A percentile compares a stretch with the other conserved stretches of the same genome.
Conservation (phyloP, 2,329 filamentous ascomycete genomes). For the Cladobotryum mycophilum region DNA sequence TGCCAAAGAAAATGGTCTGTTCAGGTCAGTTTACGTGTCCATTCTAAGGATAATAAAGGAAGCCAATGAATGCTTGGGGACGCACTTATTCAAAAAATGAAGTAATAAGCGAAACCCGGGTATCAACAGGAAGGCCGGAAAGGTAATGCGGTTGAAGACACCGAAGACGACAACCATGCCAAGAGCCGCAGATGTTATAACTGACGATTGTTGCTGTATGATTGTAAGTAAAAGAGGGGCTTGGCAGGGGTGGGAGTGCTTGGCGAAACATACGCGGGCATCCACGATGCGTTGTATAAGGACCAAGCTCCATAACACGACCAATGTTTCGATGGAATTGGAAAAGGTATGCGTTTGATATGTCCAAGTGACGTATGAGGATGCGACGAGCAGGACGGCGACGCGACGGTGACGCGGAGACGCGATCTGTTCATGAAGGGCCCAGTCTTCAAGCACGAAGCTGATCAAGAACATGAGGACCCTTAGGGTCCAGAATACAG, state of each 20-base stretch:
- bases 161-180: slow-evolving; percentile 79
- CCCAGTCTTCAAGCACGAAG: slow-evolving; percentile 97
- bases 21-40: slow-evolving; percentile 14
- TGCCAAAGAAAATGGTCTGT: slow-evolving; percentile 53
- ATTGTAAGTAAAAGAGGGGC: slow-evolving; percentile 20
- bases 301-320: slow-evolving; percentile 89
- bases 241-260: slow-evolving; percentile 1
- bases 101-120: slow-evolving; percentile 78
- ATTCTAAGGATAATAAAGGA: neutral
- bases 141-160: slow-evolving; percentile 94
- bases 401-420: slow-evolving; percentile 64
- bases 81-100: slow-evolving; percentile 75
- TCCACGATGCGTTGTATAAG: slow-evolving; percentile 80
- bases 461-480: slow-evolving; percentile 90
- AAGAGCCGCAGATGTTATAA: slow-evolving; percentile 69
- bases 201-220: slow-evolving; percentile 62
- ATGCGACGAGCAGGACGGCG: slow-evolving; percentile 80
- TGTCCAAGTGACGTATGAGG: slow-evolving; percentile 97
- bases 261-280: slow-evolving; percentile 55
- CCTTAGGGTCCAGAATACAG: slow-evolving; percentile 84
- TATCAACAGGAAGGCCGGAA: slow-evolving; percentile 84
- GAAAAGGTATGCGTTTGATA: slow-evolving; percentile 98
- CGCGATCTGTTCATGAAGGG: slow-evolving; percentile 82
- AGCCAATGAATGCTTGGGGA: slow-evolving; percentile 10
- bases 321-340: slow-evolving; percentile 90